Conservation (phyloP, 768 basidiomycete species). For the Hebeloma cylindrosporum region DNA sequence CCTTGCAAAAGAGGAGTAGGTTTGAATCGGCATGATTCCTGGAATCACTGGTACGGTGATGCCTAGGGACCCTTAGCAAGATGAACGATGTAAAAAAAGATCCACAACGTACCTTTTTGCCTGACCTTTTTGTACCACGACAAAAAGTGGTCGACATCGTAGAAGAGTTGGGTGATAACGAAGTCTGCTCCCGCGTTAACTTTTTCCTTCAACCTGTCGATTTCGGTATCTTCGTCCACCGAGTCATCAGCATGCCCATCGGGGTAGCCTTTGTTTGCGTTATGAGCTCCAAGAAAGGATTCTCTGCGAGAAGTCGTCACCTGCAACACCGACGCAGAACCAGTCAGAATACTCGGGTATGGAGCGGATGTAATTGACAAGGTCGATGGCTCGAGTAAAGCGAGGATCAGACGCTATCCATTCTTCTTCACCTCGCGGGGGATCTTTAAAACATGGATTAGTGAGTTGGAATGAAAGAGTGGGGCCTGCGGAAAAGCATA, state of each 20-base stretch:
- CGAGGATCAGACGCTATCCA: conserved; percentile 85
- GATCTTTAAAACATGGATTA: conserved; percentile 52
- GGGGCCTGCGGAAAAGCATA: conserved; percentile 29
- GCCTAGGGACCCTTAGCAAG: conserved; percentile 49
- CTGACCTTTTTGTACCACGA: conserved; percentile 76
- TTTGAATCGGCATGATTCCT: conserved; percentile 98
- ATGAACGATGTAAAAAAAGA: conserved; percentile 3
- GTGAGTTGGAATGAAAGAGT: background rate
- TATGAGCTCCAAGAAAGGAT: conserved; percentile 4
- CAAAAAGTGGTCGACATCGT: conserved; percentile 88
- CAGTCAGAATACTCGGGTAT: conserved; percentile 73
- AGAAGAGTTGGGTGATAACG: conserved; percentile 95
- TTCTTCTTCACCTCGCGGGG: conserved; percentile 90
- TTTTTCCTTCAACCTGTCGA: conserved; percentile 78
- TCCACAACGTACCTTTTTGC: conserved; percentile 60
- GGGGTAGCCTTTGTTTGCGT: conserved; percentile 71
- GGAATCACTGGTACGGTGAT: conserved; percentile 91
- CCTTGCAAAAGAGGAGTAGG: conserved; percentile 89
- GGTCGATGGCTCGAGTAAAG: conserved; percentile 82
- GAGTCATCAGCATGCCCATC: conserved; percentile 77
- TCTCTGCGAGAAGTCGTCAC: conserved; percentile 41
- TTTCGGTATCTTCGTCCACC: conserved; percentile 57
- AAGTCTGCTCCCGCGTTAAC: conserved; percentile 95
- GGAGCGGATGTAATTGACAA: conserved; percentile 87
- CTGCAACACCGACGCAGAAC: conserved; percentile 96